Percentiles rank a stretch among this genome's conserved stretches.
phyloP scores from a whole-genome alignment of 805 yeast species.

The Starmerella vitae region DNA sequence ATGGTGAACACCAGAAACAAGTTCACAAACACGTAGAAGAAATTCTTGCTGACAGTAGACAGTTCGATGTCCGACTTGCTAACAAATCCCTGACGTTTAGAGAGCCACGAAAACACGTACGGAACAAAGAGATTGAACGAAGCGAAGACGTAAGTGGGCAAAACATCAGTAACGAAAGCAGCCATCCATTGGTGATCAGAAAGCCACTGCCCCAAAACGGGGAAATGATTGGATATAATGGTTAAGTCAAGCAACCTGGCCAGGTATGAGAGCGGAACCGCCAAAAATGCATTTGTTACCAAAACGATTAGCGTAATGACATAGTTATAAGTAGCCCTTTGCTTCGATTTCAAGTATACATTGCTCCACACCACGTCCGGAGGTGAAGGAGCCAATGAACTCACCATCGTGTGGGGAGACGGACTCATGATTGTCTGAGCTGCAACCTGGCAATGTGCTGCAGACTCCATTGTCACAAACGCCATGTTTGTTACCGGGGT shows the following conservation, averaged over 20 bases:
- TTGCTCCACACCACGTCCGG: constrained; percentile 91
- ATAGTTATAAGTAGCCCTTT: constrained; percentile 52
- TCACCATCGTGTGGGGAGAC: constrained; percentile 65
- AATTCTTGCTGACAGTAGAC: constrained; percentile 80
- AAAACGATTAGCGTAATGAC: constrained; percentile 55
- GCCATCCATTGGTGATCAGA: constrained; percentile 56
- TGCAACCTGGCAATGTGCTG: constrained; percentile 90
- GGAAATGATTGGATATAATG: constrained; percentile 70
- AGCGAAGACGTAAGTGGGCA: constrained; percentile 87
- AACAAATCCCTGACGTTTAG: constrained; percentile 74
- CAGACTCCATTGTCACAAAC: constrained; percentile 86
- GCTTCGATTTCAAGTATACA: constrained; percentile 63
- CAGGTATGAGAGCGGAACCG: constrained; percentile 71
- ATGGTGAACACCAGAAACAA: constrained; percentile 85
- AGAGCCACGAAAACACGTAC: constrained; percentile 68
- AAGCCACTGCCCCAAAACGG: constrained; percentile 58
- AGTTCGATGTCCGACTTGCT: constrained; percentile 88
- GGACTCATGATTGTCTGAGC: constrained; percentile 94
- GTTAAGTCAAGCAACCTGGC: constrained; percentile 71
- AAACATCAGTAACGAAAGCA: constrained; percentile 67
- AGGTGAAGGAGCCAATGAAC: constrained; percentile 87
- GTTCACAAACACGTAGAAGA: constrained; percentile 87
- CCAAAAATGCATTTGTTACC: constrained; percentile 53
- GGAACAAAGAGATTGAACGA: constrained; percentile 73
- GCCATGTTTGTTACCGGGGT: constrained; percentile 75